phyloP scores from a whole-genome alignment of 1,284 basidiomycete species.

The Spongiforma sp. region DNA sequence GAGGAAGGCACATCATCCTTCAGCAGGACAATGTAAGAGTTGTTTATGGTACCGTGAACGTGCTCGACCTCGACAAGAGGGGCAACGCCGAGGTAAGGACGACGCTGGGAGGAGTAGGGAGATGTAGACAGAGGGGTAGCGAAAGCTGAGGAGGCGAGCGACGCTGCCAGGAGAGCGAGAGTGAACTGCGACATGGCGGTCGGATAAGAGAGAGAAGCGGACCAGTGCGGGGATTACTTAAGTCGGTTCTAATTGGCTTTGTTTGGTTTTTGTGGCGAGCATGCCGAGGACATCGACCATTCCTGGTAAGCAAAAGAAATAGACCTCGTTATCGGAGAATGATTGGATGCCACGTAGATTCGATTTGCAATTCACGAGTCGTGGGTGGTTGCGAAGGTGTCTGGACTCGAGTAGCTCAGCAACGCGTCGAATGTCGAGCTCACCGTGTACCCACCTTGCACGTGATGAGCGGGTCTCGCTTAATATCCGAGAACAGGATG shows the following conservation, averaged over 20 bases:
- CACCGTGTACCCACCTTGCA: too few species aligned
- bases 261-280: slow-evolving; percentile 37
- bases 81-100: slow-evolving; percentile 57
- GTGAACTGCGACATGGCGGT: slow-evolving; percentile 47
- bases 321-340: too few species aligned
- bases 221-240: slow-evolving; percentile 5
- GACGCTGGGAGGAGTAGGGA: slow-evolving; percentile 46
- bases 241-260: slow-evolving; percentile 26
- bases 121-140: slow-evolving; percentile 73
- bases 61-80: slow-evolving; percentile 62
- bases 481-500: too few species aligned
- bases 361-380: too few species aligned
- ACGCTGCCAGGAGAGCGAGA: slow-evolving; percentile 47
- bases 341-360: too few species aligned
- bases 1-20: slow-evolving; percentile 68
- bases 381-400: too few species aligned
- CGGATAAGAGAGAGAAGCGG: slow-evolving; percentile 15
- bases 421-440: too few species aligned
- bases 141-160: slow-evolving; percentile 45
- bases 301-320: slow-evolving; percentile 2
- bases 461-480: too few species aligned
- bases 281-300: neutral
- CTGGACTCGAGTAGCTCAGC: too few species aligned
- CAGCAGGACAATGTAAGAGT: slow-evolving; percentile 91
- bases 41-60: slow-evolving; percentile 76